Evolutionary conservation across 768 basidiomycete genomes (phyloP), one percentile per base, ranked within the genome.

Genomic region (Nevesoporus exiguus): DNA sequence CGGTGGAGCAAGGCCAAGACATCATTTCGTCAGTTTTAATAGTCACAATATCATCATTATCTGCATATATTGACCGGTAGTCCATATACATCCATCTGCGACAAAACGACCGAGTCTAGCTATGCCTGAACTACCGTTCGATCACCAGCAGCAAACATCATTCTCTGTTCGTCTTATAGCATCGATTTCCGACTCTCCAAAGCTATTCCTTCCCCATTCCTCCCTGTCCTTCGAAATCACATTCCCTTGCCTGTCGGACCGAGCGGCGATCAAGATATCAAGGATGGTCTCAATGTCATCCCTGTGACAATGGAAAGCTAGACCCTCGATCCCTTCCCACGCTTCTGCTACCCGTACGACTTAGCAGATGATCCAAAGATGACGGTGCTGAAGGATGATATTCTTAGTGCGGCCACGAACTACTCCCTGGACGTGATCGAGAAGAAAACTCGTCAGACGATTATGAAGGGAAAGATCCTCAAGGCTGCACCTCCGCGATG

Each of bases 171-270:
- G 17, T 47, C 33, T 3, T 31, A 47, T 14, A 17, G 29, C 46
- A 17, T 17, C 14, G 43, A 44, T 7, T 44, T 44, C 17, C 43
- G 43, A 10, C 24, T 42, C 22, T 42, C 25, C 41, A 42, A 25
- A 15, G n/a, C 24, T 25, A 7, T 42, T 42, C 24, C 41, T 25
- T 21, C 25, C 66, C n/a, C 61, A 68, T 7, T 62, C 71, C 2
- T 74, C 74, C 15, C 62, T 68, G 0, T 61, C 74, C 17, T 44
- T 44, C 17, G 43, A 44, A 29, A 8, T 8, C 43, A 57, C 22
- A 54, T 73, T 5, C 66, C 68, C 10, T 64, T 72, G 30, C 56
- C 68, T 10, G 13, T 37, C 36, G 7, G 7, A 37, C 36, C 7
- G 21, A 55, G 34, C 54, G 14, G 21, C 5, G 55, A 56, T 21